Conservation (phyloP, 2,329 filamentous ascomycete genomes). For the Hysterium pulicare region DNA sequence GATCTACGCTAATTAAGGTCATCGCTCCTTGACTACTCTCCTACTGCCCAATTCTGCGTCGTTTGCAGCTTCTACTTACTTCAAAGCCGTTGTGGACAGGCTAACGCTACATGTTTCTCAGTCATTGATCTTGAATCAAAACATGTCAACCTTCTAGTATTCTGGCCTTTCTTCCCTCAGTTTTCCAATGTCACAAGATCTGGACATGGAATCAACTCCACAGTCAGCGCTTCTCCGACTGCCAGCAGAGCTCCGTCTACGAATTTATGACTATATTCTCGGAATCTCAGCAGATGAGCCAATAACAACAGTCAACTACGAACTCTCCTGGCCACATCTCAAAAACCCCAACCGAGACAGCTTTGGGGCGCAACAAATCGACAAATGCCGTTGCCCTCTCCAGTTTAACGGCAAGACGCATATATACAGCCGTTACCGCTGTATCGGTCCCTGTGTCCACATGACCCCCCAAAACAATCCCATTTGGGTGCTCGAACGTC, state of each 20-base stretch:
- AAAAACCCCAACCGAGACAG: background rate
- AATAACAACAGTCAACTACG: background rate
- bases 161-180: too few relatives aligned
- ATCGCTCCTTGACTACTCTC: too few relatives aligned
- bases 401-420: slow-evolving; percentile 10
- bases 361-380: background rate
- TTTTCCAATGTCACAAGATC: too few relatives aligned
- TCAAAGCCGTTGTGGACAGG: too few relatives aligned
- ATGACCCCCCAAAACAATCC: slow-evolving; percentile 10
- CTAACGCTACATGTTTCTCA: too few relatives aligned
- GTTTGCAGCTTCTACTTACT: too few relatives aligned
- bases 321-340: background rate
- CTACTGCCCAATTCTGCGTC: too few relatives aligned
- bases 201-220: background rate
- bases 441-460: slow-evolving; percentile 19
- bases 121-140: too few relatives aligned
- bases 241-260: background rate
- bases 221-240: background rate
- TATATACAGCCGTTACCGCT: slow-evolving; percentile 29
- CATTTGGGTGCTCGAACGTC: slow-evolving; percentile 24
- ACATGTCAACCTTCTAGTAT: too few relatives aligned
- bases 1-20: too few relatives aligned
- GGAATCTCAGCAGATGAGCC: background rate
- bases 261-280: background rate
- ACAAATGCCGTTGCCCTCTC: background rate